Evolutionary conservation across 305 asterid genomes (phyloP), one percentile per base, ranked within the genome.

Genomic region (Solanum chacoense): DNA sequence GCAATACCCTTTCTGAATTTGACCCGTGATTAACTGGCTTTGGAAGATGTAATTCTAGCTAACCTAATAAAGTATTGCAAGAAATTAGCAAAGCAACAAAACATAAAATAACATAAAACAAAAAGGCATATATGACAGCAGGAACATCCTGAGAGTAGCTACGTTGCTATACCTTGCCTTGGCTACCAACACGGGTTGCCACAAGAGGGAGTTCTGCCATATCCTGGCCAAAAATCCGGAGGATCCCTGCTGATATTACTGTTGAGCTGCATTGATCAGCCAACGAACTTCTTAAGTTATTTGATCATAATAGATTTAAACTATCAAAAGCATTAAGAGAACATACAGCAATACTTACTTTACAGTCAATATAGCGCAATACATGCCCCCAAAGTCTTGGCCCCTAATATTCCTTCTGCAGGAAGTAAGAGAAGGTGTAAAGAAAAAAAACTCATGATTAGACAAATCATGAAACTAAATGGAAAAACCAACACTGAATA

Each of bases 121-220:
- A 71, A 72, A 45, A 28, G n/a, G 36, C 9, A 42, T 67, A 42
- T 38, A 29, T 9, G 18, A 36, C 36, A 83, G 86, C 12, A 86
- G 36, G 81, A 81, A 42, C 3, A 34, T 11, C 59, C 55, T 14
- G 69, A 32, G 88, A 20, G 86, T 18, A 73, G 75, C 67, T 79
- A 50, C 84, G 5, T 75, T 42, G 83, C 55, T 92, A 88, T 86
- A 94, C 99, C 96, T 96, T 98, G 89, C 98, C 96, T 92, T 96
- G 98, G 90, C 91, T 87, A 85, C 94, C 95, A 55, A 75, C 91
- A 69, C 95, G 94, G 18, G 99, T 98, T 85, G 99, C 99, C 89
- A 95, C 99, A 91, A 98, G 91, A 75, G 99, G 99, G 88, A 98
- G 97, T 90, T 98, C 99, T 42, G 99, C 99, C 26, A 93, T 89